These are phyloP conservation scores for Fusarium camptoceras DNA, from an alignment of 2,329 filamentous ascomycete genomes.

Conservation along the genomic window DNA sequence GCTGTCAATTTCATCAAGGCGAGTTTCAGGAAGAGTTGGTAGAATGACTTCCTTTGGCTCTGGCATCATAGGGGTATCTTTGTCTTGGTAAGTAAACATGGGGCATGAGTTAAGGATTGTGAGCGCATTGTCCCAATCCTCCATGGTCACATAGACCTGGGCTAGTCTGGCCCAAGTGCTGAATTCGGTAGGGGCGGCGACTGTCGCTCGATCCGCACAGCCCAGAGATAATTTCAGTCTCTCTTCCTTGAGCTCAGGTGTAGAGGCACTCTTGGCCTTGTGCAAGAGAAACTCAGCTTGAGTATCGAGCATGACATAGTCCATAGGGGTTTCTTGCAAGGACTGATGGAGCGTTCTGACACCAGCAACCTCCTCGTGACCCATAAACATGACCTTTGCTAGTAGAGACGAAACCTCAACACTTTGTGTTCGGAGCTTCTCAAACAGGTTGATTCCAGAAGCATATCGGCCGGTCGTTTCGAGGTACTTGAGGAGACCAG, in stretches of 20 bases:
- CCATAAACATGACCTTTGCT: constrained; percentile 91
- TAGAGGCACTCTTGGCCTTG: constrained; percentile 74
- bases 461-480: constrained; percentile 93
- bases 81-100: constrained; percentile 99
- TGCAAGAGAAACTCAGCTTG: constrained; percentile 92
- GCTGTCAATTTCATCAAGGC: constrained; percentile 96
- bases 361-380: constrained; percentile 96
- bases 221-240: constrained; percentile 88
- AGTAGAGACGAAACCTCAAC: constrained; percentile 94
- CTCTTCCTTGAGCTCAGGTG: constrained; percentile 68
- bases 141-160: constrained; percentile 91
- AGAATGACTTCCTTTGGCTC: constrained; percentile 89
- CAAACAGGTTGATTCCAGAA: constrained; percentile 96
- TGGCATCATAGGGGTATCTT: constrained; percentile 94
- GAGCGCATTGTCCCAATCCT: constrained; percentile 96
- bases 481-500: constrained; percentile 94
- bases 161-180: constrained; percentile 95
- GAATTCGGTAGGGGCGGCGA: constrained; percentile 96
- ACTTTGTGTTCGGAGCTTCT: constrained; percentile 91
- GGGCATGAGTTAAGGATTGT: constrained; percentile 97
- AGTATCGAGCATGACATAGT: constrained; percentile 94
- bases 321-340: constrained; percentile 93
- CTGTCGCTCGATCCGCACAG: constrained; percentile 93
- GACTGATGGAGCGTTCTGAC: constrained; percentile 89
- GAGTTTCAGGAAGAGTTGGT: constrained; percentile 87